Evolutionary conservation across 768 basidiomycete genomes (phyloP), one percentile per base, ranked within the genome.

Genomic region (Lactifluus piperatus): DNA sequence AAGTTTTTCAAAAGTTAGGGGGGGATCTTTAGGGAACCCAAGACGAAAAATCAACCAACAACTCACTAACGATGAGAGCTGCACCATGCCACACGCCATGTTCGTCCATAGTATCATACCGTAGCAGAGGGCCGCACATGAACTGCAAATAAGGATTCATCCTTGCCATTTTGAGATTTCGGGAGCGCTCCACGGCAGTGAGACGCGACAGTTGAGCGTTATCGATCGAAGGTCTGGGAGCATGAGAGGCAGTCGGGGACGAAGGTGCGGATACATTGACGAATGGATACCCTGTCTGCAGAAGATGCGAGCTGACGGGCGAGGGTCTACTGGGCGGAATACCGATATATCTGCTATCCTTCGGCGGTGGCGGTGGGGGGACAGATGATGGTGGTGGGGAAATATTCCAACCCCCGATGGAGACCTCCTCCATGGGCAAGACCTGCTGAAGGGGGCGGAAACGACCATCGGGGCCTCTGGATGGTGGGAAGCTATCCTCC

Each of bases 101-200:
- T 60, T 83, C 75, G 64, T 90, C 85, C 26, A 90, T 81, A 0
- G 93, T 98, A 68, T 97, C 94, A 67, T 92, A 97, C 43, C 88
- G 84, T 61, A 97, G 73, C 18, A 97, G 75, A 22, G 93, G 93
- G 0, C 94, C 93, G 56, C 88, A 91, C 91, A 95, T 94, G 67
- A 94, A 81, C 77, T 88, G 86, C 27, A 97, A 77, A 71, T 88
- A 81, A 9, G 93, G 93, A 22, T 84, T 73, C 88, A 90, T 94
- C 43, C 82, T 76, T 20, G 81, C 81, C 6, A 80, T 75, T 51
- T 76, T 75, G 37, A 84, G 73, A 7, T 74, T 71, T 50, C 79
- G 72, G n/a, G 88, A 82, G 46, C 88, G 76, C 64, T 91, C 86
- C 37, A 82, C 78, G 0, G 88, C 79, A 43, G 74, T 75, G 71